Percentiles rank a stretch among this genome's conserved stretches.
Conservation (phyloP, 169 alveolate genomes). For the Plasmodium ovale region DNA sequence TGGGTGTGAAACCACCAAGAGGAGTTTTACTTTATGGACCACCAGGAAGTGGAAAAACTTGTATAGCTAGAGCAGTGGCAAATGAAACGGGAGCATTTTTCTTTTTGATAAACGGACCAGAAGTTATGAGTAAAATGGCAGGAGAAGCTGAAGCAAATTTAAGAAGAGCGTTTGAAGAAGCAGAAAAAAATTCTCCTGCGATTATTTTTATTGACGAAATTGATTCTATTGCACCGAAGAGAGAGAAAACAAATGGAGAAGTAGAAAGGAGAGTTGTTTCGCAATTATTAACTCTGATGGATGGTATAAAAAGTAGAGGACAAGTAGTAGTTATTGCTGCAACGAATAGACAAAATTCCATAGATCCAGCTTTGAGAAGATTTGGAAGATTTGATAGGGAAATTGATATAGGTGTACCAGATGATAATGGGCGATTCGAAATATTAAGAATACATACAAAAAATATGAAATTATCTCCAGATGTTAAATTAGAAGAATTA, state of each 20-base stretch:
- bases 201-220: slow-evolving; percentile 99
- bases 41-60: slow-evolving; percentile 99
- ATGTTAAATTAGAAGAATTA: slow-evolving; percentile 97
- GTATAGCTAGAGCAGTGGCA: slow-evolving; percentile 99
- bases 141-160: slow-evolving; percentile 99
- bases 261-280: slow-evolving; percentile 99
- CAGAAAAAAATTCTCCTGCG: slow-evolving; percentile 99
- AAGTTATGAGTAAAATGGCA: slow-evolving; percentile 98
- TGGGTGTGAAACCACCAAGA: slow-evolving; percentile 99
- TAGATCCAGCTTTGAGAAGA: slow-evolving; percentile 99
- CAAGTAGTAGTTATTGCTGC: slow-evolving; percentile 98
- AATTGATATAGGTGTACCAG: slow-evolving; percentile 99
- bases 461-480: slow-evolving; percentile 98
- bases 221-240: slow-evolving; percentile 99
- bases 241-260: slow-evolving; percentile 99
- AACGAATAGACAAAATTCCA: slow-evolving; percentile 98
- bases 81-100: slow-evolving; percentile 98
- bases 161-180: slow-evolving; percentile 97
- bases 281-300: slow-evolving; percentile 99
- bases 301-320: slow-evolving; percentile 99
- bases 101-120: slow-evolving; percentile 97
- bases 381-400: slow-evolving; percentile 99
- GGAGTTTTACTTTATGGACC: slow-evolving; percentile 99
- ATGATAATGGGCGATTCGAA: slow-evolving; percentile 99
- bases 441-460: slow-evolving; percentile 98